Evolutionary conservation across 108 stramenopile species (phyloP).

Genomic region (Stephanodiscus triporus): DNA sequence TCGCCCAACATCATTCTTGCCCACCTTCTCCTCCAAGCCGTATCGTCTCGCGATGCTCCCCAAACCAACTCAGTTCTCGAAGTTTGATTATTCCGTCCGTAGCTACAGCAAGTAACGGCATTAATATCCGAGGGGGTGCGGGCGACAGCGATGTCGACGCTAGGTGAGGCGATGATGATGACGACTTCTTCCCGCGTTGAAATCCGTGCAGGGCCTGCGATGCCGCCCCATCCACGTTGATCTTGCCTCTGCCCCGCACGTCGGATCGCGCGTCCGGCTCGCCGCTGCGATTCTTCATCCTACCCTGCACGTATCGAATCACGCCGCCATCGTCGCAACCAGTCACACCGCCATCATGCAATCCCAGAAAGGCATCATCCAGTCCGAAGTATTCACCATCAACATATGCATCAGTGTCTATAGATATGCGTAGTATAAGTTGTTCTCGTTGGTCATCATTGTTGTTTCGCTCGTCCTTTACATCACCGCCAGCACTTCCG

Average conservation of each 20-base stretch:
- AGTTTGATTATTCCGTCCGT: conserved; percentile 63
- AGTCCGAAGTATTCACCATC: not conserved
- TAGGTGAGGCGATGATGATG: conserved; percentile 43
- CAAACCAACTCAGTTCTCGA: conserved; percentile 87
- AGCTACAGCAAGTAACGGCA: conserved; percentile 68
- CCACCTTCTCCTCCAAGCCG: conserved; percentile 67
- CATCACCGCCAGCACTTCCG: too few species aligned
- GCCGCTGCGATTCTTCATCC: conserved; percentile 75
- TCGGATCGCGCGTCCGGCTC: conserved; percentile 92
- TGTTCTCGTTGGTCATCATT: conserved; percentile 13
- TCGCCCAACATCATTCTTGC: not conserved
- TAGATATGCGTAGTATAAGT: conserved; percentile 29
- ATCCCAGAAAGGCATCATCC: not conserved
- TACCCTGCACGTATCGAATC: conserved; percentile 62
- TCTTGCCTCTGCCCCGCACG: conserved; percentile 67
- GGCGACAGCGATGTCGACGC: not conserved
- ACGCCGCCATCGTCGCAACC: not conserved
- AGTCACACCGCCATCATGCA: not conserved
- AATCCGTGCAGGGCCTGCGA: conserved; percentile 83
- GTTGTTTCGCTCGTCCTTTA: conserved; percentile 7
- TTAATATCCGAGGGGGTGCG: not conserved
- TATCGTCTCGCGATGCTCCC: conserved; percentile 87
- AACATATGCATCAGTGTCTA: conserved; percentile 42
- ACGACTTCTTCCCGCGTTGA: conserved; percentile 25
- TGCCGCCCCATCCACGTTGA: conserved; percentile 77